Evolutionary conservation across 768 basidiomycete genomes (phyloP), one percentile per base, ranked within the genome.

Genomic region (Rhodotorula diobovata): DNA sequence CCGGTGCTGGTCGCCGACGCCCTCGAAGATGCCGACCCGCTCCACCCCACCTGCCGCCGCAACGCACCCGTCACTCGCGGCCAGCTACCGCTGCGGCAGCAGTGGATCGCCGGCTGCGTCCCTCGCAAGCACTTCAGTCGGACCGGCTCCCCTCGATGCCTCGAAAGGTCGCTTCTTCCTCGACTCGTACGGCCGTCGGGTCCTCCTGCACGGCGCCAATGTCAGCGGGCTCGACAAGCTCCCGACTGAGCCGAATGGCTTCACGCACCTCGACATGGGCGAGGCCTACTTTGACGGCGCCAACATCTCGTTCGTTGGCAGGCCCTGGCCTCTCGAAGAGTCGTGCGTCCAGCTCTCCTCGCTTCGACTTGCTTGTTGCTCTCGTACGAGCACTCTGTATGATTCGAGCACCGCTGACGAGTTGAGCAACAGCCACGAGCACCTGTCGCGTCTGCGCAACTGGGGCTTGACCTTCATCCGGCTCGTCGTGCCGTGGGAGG

Each of bases 401-500:
- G 20, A 23, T 21, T 25, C 4, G 57, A 11, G 11, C 37, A 46
- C 43, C 18, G 35, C 48, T 62, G 34, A 43, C 46, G 51, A 37
- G 45, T 35, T 41, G 15, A 9, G 34, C 11, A 15, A 20, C 65
- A 63, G 64, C 18, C 37, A 72, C 63, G 68, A 63, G 20, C 74
- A 73, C 50, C 64, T 76, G 41, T 23, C 73, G 1, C 61, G 77
- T 21, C 72, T 78, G 9, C 54, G 54, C 12, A 58, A 67, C 2
- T 73, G 71, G 71, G 75, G 75, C 18, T 50, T 76, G 39, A 73
- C 75, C 32, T 73, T 73, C 51, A 39, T 76, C 54, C 71, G 75
- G 23, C 92, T 99, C 76, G 86, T 94, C 37, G 86, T 98, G 9
- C 94, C 95, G 2, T 99, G 95, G 95, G 95, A 99, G 79, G 92